Evolutionary conservation across 2,329 filamentous ascomycete species (phyloP), one percentile per base, ranked within the genome.

Genomic region (Nigrospora sphaerica): DNA sequence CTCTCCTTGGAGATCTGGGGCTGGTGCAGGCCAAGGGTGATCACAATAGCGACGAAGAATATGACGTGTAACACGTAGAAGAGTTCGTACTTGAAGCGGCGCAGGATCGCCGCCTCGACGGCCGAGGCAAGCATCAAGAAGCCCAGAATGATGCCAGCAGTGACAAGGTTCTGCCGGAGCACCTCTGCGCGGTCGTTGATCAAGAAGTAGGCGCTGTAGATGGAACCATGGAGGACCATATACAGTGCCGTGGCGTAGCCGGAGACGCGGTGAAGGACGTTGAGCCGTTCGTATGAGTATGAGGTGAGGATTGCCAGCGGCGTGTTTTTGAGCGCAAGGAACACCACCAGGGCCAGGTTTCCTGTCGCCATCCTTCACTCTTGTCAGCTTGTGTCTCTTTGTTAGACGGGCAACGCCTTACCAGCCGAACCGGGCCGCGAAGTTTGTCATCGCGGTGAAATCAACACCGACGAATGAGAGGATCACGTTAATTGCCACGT

Each of bases 241-340:
- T 61, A 62, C 0, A 64, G 31, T 3, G 71, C 54, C 1, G 68
- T 67, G 1, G 65, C 62, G 37, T 74, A 75, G 3, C 73, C 73
- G 3, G 65, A 65, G 4, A 69, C 54, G 36, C 69, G 66, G 50
- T 78, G 75, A 6, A 77, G 60, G 2, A 65, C 56, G 39, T 75
- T 75, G 10, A 77, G 62, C 23, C 68, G 61, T 42, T 72, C 71
- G 47, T 77, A 71, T 3, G 72, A 70, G 41, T 67, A 68, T 6
- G 64, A 60, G 2, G 67, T 66, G 12, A 74, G 49, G 37, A 67
- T 58, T 4, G 65, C 66, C 6, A 77, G 54, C 0, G 72, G 73
- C 0, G 72, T 75, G 46, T 76, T 75, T 46, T 72, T 73, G 49
- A 75, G 55, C 1, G 67, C 68, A 12, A 78, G 60, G 23, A 75